Percentiles rank a stretch among this genome's conserved stretches.
These are phyloP conservation scores for Myriosclerotinia duriaeana DNA, from an alignment of 2,329 filamentous ascomycete genomes.

Conservation along the genomic window DNA sequence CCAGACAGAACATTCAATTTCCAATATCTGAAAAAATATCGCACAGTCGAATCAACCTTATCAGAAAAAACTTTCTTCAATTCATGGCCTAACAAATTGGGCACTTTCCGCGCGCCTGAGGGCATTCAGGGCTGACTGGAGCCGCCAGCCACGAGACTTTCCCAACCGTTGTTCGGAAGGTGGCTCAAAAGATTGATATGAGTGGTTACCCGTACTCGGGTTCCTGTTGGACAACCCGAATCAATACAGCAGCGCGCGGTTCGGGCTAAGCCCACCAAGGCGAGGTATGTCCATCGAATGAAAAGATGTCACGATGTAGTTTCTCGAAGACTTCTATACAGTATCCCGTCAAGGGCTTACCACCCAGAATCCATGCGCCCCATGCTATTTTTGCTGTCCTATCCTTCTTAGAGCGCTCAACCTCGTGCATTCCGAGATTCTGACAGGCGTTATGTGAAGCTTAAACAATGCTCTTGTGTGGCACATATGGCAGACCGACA, in stretches of 20 bases:
- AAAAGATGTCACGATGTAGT: slow-evolving; percentile 5
- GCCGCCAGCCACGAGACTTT: slow-evolving; percentile 32
- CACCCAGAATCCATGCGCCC: neutral
- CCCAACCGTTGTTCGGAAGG: slow-evolving; percentile 30
- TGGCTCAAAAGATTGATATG: slow-evolving; percentile 33
- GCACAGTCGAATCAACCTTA: slow-evolving; percentile 15
- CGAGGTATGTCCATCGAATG: slow-evolving; percentile 6
- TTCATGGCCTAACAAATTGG: slow-evolving; percentile 24
- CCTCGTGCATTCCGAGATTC: neutral
- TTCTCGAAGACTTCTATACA: slow-evolving; percentile 22
- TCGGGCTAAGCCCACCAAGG: neutral
- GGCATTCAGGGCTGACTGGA: slow-evolving; percentile 24
- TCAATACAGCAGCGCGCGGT: slow-evolving; percentile 21
- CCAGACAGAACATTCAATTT: neutral
- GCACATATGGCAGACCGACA: slow-evolving; percentile 2
- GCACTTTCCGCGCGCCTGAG: slow-evolving; percentile 35
- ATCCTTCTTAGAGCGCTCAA: neutral
- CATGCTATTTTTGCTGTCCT: no score
- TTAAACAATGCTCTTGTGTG: slow-evolving; percentile 7
- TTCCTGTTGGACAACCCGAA: slow-evolving; percentile 8
- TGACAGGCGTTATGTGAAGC: slow-evolving; percentile 1
- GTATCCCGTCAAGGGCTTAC: neutral
- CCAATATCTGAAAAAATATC: slow-evolving; percentile 10
- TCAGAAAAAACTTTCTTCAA: slow-evolving; percentile 21
- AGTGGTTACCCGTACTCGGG: slow-evolving; percentile 31